These are phyloP conservation scores for Candida golubevii DNA, from an alignment of 805 yeast genomes.

Conservation along the genomic window DNA sequence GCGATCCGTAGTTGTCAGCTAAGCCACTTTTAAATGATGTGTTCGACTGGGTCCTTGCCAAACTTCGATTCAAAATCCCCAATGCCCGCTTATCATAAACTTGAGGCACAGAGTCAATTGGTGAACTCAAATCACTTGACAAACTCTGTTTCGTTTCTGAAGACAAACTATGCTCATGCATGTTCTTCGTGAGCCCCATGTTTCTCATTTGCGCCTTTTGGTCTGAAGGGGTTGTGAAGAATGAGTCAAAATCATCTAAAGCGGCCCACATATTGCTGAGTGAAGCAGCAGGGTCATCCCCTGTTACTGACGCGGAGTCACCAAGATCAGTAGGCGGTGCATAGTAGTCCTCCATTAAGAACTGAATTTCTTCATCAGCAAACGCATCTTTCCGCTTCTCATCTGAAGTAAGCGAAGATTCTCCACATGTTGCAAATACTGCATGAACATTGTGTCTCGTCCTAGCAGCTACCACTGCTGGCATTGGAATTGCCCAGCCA, in stretches of 20 bases:
- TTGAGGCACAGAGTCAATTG: slow-evolving; percentile 71
- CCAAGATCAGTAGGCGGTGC: slow-evolving; percentile 32
- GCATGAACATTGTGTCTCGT: slow-evolving; percentile 94
- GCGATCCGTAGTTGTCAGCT: slow-evolving; percentile 54
- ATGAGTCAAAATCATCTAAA: slow-evolving; percentile 81
- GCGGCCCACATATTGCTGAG: slow-evolving; percentile 91
- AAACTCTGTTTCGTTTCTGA: slow-evolving; percentile 55
- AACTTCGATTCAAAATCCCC: slow-evolving; percentile 64
- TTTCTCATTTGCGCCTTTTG: slow-evolving; percentile 14
- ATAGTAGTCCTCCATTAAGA: slow-evolving; percentile 58
- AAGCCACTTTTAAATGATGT: slow-evolving; percentile 72
- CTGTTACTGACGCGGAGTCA: slow-evolving; percentile 47
- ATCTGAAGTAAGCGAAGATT: slow-evolving; percentile 29
- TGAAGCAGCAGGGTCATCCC: slow-evolving; percentile 66
- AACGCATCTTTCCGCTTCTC: slow-evolving; percentile 18
- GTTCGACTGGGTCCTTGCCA: slow-evolving; percentile 70
- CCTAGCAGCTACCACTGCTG: slow-evolving; percentile 81
- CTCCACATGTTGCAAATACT: slow-evolving; percentile 80
- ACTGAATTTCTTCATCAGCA: slow-evolving; percentile 40
- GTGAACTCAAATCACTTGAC: slow-evolving; percentile 39
- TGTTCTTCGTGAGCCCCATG: slow-evolving; percentile 6
- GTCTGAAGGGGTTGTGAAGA: slow-evolving; percentile 64
- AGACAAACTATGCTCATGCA: slow-evolving; percentile 43
- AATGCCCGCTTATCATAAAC: slow-evolving; percentile 77
- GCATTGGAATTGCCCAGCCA: slow-evolving; percentile 98